These are phyloP conservation scores for Mortierella hygrophila DNA, from an alignment of 192 early-diverging fungal genomes.

Conservation along the genomic window DNA sequence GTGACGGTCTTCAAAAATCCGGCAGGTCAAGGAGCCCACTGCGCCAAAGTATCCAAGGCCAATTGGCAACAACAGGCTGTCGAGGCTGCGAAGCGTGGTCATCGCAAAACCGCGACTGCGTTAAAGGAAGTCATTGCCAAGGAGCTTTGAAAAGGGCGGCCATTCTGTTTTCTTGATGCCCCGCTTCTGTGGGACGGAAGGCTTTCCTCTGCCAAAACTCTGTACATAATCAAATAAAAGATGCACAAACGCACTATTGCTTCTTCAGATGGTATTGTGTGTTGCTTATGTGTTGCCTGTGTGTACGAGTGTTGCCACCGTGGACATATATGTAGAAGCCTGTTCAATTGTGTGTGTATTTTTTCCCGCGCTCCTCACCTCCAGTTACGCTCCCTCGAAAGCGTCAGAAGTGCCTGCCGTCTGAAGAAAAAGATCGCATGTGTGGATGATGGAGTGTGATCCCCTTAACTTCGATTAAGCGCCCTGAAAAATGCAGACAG, in stretches of 20 bases:
- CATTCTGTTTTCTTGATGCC: neutral
- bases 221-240: too few relatives aligned
- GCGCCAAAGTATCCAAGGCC: constrained; percentile 3
- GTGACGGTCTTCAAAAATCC: constrained; percentile 29
- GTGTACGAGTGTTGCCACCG: too few relatives aligned
- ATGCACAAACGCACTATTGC: too few relatives aligned
- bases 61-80: constrained; percentile 12
- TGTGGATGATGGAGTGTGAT: neutral
- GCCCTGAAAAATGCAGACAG: neutral
- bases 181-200: too few relatives aligned
- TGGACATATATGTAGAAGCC: too few relatives aligned
- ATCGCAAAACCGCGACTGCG: neutral
- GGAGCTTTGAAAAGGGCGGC: neutral
- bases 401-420: neutral
- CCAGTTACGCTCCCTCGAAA: too few relatives aligned
- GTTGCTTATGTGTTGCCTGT: too few relatives aligned
- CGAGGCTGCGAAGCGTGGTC: neutral
- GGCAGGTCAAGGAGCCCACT: constrained; percentile 17
- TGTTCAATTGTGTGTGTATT: too few relatives aligned
- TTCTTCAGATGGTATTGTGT: too few relatives aligned
- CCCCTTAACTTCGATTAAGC: neutral
- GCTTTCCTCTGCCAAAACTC: neutral
- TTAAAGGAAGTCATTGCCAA: constrained; percentile 3
- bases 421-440: neutral
- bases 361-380: too few relatives aligned